Conservation (phyloP, 345 rosid species). For the Sisymbrium irio region DNA sequence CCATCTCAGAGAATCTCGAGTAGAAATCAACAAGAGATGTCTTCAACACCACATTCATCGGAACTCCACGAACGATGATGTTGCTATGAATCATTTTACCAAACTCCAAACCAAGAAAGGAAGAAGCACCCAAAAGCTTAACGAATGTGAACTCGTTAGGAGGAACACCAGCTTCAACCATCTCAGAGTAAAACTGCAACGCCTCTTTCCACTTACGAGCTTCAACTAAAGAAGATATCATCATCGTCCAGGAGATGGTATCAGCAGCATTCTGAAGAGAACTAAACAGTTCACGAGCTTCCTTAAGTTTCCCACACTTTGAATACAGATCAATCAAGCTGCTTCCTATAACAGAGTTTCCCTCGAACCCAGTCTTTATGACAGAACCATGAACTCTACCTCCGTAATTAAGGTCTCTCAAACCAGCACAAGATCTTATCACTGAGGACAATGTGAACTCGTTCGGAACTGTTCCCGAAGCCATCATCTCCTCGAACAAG, state of each 20-base stretch:
- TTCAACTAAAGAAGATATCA: slow-evolving; percentile 56
- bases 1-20: slow-evolving; percentile 45
- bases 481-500: slow-evolving; percentile 43
- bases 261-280: slow-evolving; percentile 45
- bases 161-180: slow-evolving; percentile 49
- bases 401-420: slow-evolving; percentile 44
- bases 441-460: slow-evolving; percentile 67
- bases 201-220: slow-evolving; percentile 51
- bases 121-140: slow-evolving; percentile 49
- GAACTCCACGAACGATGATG: slow-evolving; percentile 41
- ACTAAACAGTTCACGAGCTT: slow-evolving; percentile 44
- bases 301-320: slow-evolving; percentile 41
- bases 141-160: slow-evolving; percentile 64
- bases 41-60: slow-evolving; percentile 57
- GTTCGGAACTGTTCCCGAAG: slow-evolving; percentile 45
- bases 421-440: slow-evolving; percentile 49
- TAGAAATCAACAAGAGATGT: slow-evolving; percentile 63
- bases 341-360: slow-evolving; percentile 42
- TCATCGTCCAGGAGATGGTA: slow-evolving; percentile 60
- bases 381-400: slow-evolving; percentile 44
- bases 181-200: slow-evolving; percentile 42
- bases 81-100: slow-evolving; percentile 61
- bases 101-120: slow-evolving; percentile 42
- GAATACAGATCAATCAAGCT: slow-evolving; percentile 61
- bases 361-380: slow-evolving; percentile 53